A percentile compares a stretch with the other conserved stretches of the same genome.
Evolutionary conservation across 768 basidiomycete genomes (phyloP).

Genomic region (Kwoniella mangroviensis): DNA sequence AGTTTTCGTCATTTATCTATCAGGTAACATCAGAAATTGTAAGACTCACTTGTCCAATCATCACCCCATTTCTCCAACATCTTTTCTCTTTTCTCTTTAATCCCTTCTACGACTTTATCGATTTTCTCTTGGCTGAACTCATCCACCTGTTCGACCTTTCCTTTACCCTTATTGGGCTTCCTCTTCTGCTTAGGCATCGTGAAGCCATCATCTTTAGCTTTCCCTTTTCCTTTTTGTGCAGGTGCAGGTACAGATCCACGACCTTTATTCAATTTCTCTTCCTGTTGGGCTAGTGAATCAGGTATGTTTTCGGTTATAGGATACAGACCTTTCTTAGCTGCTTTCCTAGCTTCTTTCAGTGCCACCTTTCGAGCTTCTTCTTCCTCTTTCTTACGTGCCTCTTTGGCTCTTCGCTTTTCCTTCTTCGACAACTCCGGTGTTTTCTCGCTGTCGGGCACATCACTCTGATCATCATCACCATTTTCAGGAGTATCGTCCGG

Average conservation of each 20-base stretch:
- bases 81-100: slow-evolving; percentile 42
- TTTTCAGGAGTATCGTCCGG: slow-evolving; percentile 38
- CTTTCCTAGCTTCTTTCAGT: slow-evolving; percentile 29
- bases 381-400: slow-evolving; percentile 70
- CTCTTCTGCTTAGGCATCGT: slow-evolving; percentile 15
- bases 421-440: slow-evolving; percentile 67
- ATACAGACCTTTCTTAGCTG: slow-evolving; percentile 20
- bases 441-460: background rate
- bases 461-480: slow-evolving; percentile 17
- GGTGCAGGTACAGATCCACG: slow-evolving; percentile 1
- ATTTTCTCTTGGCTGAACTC: slow-evolving; percentile 56
- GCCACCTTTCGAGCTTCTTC: slow-evolving; percentile 45
- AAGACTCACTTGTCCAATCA: slow-evolving; percentile 35
- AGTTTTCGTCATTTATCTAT: background rate
- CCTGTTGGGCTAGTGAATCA: slow-evolving; percentile 23
- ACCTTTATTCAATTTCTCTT: slow-evolving; percentile 19
- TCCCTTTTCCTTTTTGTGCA: slow-evolving; percentile 5
- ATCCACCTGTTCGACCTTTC: slow-evolving; percentile 20
- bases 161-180: slow-evolving; percentile 20
- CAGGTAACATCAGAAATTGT: background rate
- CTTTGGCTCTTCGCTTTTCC: slow-evolving; percentile 77
- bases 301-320: background rate
- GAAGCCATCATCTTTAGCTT: slow-evolving; percentile 17
- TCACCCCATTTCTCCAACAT: slow-evolving; percentile 41
- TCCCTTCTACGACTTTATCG: slow-evolving; percentile 21